Evolutionary conservation across 257 asterid species (phyloP), one percentile per base, ranked within the genome.

Genomic region (Nicotiana knightiana): DNA sequence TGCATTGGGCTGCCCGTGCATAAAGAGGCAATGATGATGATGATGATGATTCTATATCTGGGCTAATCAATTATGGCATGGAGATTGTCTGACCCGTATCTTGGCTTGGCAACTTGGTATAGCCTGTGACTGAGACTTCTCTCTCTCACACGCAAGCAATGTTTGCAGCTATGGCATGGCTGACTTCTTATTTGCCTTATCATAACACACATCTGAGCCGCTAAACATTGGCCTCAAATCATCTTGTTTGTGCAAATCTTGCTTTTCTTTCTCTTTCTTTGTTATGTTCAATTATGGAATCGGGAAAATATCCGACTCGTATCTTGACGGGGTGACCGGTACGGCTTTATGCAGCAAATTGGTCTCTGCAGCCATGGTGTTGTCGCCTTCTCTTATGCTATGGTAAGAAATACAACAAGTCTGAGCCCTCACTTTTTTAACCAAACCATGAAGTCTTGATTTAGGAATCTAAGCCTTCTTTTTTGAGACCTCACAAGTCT

Each of bases 101-200:
- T 82, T 71, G 88, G 88, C 80, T 6, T 78, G 86, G 85, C 86
- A 76, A 37, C 51, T 9, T 43, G 51, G 51, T 43, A 43, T 43
- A 9, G 51, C 51, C 51, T 6, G 8, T 43, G 51, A 43, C 35
- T 32, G 11, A 43, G 10, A 1, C 2, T 43, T 43, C 51, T 43
- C 51, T 43, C 51, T 43, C 11, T 6, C 51, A 43, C 51, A 43
- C 9, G 67, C 35, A 65, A 84, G 87, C 61, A 85, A 76, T 26
- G 48, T 73, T 83, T 81, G 87, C 87, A 86, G 87, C 86, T 86
- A 86, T 86, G 88, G 88, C 88, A 81, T 35, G 82, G 48, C 21
- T 82, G 59, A 15, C 59, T 54, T 15, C 15, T 15, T 15, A 3
- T 54, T 54, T 54, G n/a, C 59, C 59, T 43, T 43, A 43, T 43